Evolutionary conservation across 2,329 filamentous ascomycete species (phyloP).

Genomic region (Aureobasidium melanogenum): DNA sequence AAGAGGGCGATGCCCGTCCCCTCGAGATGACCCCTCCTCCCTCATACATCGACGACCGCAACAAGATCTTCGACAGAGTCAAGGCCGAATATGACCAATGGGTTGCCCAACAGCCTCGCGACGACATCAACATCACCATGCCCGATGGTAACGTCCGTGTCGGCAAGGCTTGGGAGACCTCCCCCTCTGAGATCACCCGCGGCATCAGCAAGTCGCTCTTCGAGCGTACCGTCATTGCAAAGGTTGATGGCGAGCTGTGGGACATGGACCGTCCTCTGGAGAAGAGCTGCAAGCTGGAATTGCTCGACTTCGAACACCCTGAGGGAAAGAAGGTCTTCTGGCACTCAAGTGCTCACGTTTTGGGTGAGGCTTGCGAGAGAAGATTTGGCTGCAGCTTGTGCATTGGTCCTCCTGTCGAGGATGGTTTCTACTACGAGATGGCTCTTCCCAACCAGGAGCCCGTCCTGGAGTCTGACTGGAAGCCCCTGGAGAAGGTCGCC

Average conservation of each 20-base stretch:
- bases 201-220: slow-evolving; percentile 76
- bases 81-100: slow-evolving; percentile 78
- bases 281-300: slow-evolving; percentile 72
- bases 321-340: slow-evolving; percentile 92
- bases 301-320: slow-evolving; percentile 69
- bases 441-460: slow-evolving; percentile 61
- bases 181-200: slow-evolving; percentile 68
- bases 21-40: slow-evolving; percentile 48
- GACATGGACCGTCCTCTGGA: slow-evolving; percentile 87
- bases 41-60: slow-evolving; percentile 72
- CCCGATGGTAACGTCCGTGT: slow-evolving; percentile 61
- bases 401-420: slow-evolving; percentile 83
- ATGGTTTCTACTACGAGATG: slow-evolving; percentile 98
- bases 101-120: slow-evolving; percentile 58
- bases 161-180: slow-evolving; percentile 86
- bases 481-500: slow-evolving; percentile 72
- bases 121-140: slow-evolving; percentile 65
- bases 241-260: slow-evolving; percentile 81
- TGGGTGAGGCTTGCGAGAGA: slow-evolving; percentile 89
- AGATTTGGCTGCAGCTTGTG: slow-evolving; percentile 87
- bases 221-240: slow-evolving; percentile 79
- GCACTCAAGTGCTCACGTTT: slow-evolving; percentile 90
- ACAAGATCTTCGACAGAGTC: slow-evolving; percentile 79
- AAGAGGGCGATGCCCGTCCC: slow-evolving; percentile 31
- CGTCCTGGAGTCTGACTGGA: slow-evolving; percentile 71